Base-by-base conservation (phyloP, 2,329 filamentous ascomycete genomes). In the Beauveria sp. region DNA sequence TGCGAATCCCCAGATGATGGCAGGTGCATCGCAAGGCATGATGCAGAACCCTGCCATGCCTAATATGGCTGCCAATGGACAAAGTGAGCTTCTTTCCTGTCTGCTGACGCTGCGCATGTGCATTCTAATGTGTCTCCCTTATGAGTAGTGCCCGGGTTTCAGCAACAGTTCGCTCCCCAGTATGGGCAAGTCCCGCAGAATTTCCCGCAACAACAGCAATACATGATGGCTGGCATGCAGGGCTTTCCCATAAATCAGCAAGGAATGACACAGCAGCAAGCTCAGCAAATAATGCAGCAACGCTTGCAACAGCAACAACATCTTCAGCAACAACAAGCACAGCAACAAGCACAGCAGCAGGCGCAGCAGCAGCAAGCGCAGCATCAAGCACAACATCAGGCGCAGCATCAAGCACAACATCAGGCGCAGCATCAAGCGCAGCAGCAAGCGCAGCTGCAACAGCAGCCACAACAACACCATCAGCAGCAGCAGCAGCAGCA, bases 1-100 rank as follows among this genome's bases (percentile, higher is more conserved):
- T 65, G 78, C 78, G 58, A 83, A 81, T 66, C 74, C 78, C 58
- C 75, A 81, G 72, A 83, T 85, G 80, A 83, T 83, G 77, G 74
- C 76, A 55, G 78, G 75, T 65, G 80, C 78, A 46, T 78, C 79
- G 74, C 78, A 77, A 73, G 82, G 79, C 69, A 86, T 87, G 83
- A 86, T 87, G 84, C 84, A 82, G 74, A 84, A 80, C 70, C 73
- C 81, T 67, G 79, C 75, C 70, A 83, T 85, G 81, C 79, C 78
- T 65, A 81, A 82, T 70, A 84, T 85, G 81, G 75, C 77, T 66
- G 73, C 79, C 65, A 85, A 84, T 77, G 81, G 82, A 58, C 82
- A 85, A 71, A 84, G 82, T 85, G 75, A 79, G 82, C 64, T 43
- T 38, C 62, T 57, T 58, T 24, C 49, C 47, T 56, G 52, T 45